These are phyloP conservation scores for Rhynchosporium secalis DNA, from an alignment of 2,329 filamentous ascomycete genomes.

Conservation along the genomic window DNA sequence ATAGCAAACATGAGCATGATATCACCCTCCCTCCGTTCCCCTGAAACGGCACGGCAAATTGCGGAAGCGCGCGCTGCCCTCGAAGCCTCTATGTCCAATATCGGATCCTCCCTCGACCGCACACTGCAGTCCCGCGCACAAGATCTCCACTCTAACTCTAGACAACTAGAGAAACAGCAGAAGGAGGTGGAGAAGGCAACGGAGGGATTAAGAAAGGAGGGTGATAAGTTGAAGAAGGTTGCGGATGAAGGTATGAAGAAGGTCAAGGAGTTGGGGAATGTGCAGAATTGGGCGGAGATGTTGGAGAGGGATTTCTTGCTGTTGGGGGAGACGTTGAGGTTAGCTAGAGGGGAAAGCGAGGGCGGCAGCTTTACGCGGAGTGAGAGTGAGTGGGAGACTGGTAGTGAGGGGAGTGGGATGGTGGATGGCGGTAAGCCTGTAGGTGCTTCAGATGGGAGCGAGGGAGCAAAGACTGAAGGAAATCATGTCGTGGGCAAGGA, in stretches of 20 bases:
- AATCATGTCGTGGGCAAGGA: background rate
- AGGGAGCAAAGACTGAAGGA: constrained; percentile 17
- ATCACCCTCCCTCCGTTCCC: constrained; percentile 27
- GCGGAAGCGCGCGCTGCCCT: constrained; percentile 59
- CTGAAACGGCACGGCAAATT: constrained; percentile 42
- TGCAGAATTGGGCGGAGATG: constrained; percentile 87
- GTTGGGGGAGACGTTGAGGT: constrained; percentile 62
- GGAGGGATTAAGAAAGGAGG: constrained; percentile 60
- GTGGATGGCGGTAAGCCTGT: constrained; percentile 7
- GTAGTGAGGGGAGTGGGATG: constrained; percentile 18
- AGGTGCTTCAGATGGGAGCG: background rate
- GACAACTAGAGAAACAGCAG: constrained; percentile 67
- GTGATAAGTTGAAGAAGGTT: constrained; percentile 62
- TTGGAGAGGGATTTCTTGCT: constrained; percentile 67
- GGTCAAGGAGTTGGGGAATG: constrained; percentile 76
- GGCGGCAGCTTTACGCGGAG: constrained; percentile 25
- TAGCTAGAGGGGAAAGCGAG: constrained; percentile 47
- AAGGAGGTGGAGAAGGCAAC: constrained; percentile 62
- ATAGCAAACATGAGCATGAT: constrained; percentile 7
- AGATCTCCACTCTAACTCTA: constrained; percentile 68
- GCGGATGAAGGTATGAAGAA: constrained; percentile 61
- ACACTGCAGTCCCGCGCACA: constrained; percentile 67
- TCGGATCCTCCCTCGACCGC: constrained; percentile 69
- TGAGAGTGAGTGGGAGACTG: constrained; percentile 15
- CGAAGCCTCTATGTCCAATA: constrained; percentile 51